Conservation (phyloP, 805 yeast species). For the Suhomyces sp. region DNA sequence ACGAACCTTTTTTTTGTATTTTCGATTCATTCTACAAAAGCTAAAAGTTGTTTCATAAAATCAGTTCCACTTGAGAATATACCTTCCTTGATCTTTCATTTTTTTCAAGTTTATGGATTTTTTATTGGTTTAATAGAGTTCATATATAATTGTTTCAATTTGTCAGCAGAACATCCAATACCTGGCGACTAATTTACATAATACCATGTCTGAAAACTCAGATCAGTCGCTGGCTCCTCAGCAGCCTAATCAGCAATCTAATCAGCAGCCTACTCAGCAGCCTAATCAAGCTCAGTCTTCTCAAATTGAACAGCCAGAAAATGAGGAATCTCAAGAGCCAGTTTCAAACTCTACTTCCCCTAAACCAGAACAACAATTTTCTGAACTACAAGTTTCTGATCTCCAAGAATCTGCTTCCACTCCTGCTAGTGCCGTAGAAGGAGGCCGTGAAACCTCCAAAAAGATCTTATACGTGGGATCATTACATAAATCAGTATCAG, state of each 20-base stretch:
- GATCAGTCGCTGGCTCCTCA: not conserved
- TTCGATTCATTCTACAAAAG: no score
- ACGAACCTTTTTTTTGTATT: not conserved
- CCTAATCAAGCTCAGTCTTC: not conserved
- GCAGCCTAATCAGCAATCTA: not conserved
- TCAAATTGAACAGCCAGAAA: not conserved
- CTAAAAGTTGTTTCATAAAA: no score
- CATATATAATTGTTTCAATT: no score
- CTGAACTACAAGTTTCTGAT: not conserved
- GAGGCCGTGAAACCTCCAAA: slow-evolving; percentile 77
- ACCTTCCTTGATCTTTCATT: not conserved
- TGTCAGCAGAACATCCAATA: no score
- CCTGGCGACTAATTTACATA: no score
- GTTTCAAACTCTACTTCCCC: slow-evolving; percentile 53
- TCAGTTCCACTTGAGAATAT: not conserved
- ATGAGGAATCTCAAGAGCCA: slow-evolving; percentile 62
- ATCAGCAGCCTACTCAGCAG: not conserved
- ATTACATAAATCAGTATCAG: slow-evolving; percentile 61
- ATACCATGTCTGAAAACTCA: not conserved
- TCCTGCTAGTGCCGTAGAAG: slow-evolving; percentile 66
- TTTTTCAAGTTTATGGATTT: not conserved
- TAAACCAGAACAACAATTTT: not conserved
- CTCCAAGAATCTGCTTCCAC: slow-evolving; percentile 1
- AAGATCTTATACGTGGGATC: slow-evolving; percentile 77
- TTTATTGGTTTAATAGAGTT: slow-evolving; percentile 1